These are phyloP conservation scores for Phytophthora brassicae DNA, from an alignment of 352 stramenopile species.

Conservation along the genomic window DNA sequence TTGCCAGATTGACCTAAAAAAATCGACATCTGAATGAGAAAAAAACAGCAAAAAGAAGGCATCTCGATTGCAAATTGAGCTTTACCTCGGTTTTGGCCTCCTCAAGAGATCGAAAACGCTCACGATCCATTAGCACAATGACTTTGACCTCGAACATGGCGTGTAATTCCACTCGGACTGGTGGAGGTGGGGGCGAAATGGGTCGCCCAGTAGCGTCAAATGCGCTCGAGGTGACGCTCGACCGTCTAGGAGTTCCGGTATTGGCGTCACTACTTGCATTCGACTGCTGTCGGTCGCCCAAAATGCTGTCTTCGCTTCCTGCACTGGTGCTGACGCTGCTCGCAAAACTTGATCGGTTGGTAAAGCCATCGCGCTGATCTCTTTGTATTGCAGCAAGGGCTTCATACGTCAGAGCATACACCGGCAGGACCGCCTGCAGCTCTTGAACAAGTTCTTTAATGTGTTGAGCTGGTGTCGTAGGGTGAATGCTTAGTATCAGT, in stretches of 20 bases:
- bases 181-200: conserved; percentile 24
- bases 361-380: conserved; percentile 22
- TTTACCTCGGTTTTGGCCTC: conserved; percentile 64
- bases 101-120: conserved; percentile 57
- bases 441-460: conserved; percentile 54
- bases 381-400: conserved; percentile 24
- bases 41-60: no score
- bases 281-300: conserved; percentile 22
- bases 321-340: conserved; percentile 33
- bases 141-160: conserved; percentile 69
- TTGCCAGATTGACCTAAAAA: conserved; percentile 61
- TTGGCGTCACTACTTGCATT: conserved; percentile 26
- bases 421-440: conserved; percentile 29
- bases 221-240: conserved; percentile 28
- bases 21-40: neutral
- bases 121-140: conserved; percentile 53
- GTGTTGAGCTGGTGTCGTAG: conserved; percentile 38
- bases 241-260: conserved; percentile 7
- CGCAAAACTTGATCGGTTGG: conserved; percentile 29
- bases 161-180: conserved; percentile 46
- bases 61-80: neutral
- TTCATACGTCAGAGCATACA: conserved; percentile 37
- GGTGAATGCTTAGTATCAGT: conserved; percentile 45
- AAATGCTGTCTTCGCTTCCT: conserved; percentile 28
- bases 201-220: conserved; percentile 35